Percentiles rank a stretch among this genome's conserved stretches.
Conservation (phyloP, 2,329 filamentous ascomycete species). For the Phialophora expanda region DNA sequence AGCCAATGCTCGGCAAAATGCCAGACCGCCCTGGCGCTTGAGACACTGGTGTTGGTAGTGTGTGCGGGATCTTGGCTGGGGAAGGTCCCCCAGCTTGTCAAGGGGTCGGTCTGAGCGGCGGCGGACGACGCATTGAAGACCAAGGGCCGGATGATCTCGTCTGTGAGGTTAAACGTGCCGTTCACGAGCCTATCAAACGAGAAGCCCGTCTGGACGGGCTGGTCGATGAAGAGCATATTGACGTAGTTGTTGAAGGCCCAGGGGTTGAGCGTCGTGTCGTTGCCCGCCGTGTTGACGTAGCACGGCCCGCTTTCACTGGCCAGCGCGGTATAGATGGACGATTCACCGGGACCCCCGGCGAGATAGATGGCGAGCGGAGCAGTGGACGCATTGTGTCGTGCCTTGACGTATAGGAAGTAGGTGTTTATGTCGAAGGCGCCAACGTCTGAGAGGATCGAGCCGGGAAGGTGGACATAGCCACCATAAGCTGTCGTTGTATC, state of each 20-base stretch:
- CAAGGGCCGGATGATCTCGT: slow-evolving; percentile 17
- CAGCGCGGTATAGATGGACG: slow-evolving; percentile 62
- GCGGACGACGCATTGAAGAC: slow-evolving; percentile 34
- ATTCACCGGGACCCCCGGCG: slow-evolving; percentile 65
- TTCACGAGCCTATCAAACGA: slow-evolving; percentile 57
- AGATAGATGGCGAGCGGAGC: slow-evolving; percentile 67
- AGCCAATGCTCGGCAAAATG: slow-evolving; percentile 63
- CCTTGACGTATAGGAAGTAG: slow-evolving; percentile 70
- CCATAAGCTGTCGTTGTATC: slow-evolving; percentile 64
- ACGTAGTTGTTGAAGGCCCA: slow-evolving; percentile 68
- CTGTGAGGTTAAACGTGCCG: slow-evolving; percentile 43
- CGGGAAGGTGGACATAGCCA: slow-evolving; percentile 64
- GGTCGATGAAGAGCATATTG: slow-evolving; percentile 73
- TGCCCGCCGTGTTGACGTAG: slow-evolving; percentile 57
- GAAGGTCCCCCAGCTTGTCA: slow-evolving; percentile 51
- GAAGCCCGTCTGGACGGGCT: slow-evolving; percentile 65
- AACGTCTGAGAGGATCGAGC: slow-evolving; percentile 47
- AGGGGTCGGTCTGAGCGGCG: background rate
- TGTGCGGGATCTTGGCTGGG: slow-evolving; percentile 51
- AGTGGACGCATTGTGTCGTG: slow-evolving; percentile 57
- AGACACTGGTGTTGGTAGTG: slow-evolving; percentile 45
- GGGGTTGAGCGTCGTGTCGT: slow-evolving; percentile 59
- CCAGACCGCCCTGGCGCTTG: slow-evolving; percentile 58
- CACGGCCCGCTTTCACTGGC: slow-evolving; percentile 61
- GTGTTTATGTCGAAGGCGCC: slow-evolving; percentile 63